Evolutionary conservation across 768 basidiomycete species (phyloP), one percentile per base, ranked within the genome.

Genomic region (Podaxis carcinomalis): DNA sequence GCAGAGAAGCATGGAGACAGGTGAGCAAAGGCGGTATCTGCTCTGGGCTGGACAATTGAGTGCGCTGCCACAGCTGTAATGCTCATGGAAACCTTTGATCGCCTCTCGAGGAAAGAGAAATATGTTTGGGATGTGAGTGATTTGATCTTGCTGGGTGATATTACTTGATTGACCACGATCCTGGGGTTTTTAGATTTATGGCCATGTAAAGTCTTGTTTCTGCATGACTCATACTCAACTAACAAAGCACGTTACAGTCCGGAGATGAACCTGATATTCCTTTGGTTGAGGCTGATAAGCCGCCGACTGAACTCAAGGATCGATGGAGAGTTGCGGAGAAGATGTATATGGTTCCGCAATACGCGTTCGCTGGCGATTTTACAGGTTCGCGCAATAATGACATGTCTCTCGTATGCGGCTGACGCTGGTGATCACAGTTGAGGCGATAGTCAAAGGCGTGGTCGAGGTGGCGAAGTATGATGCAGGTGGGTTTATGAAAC

Each of bases 81-180:
- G 87, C 68, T 89, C 47, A 87, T 89, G 86, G 87, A 89, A 67
- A 86, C 84, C 2, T 87, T 89, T 65, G 80, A 83, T 50, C 79
- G 80, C 4, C 73, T 89, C 14, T 82, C 83, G 6, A 70, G 83
- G 51, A 86, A 87, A 69, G 85, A 87, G 63, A 89, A 89, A 69
- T 89, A 86, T 67, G 81, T 83, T n/a, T 89, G 87, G 87, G 87
- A 89, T 79, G 87, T 88, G 65, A 72, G 85, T 78, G 1, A 4
- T 35, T 46, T 13, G 27, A 37, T 47, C n/a, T 10, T 16, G 7
- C 36, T 51, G 19, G 6, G 3, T 36, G 13, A 6, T 21, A 7
- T 27, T n/a, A 56, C 35, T 13, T 40, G 23, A 51, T 25, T n/a
- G 50, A 60, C 60, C 11, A 39, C 1, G 16, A 46, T 42, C 21